Evolutionary conservation across 805 yeast species (phyloP), one percentile per base, ranked within the genome.

Genomic region (Debaryomyces castellii): DNA sequence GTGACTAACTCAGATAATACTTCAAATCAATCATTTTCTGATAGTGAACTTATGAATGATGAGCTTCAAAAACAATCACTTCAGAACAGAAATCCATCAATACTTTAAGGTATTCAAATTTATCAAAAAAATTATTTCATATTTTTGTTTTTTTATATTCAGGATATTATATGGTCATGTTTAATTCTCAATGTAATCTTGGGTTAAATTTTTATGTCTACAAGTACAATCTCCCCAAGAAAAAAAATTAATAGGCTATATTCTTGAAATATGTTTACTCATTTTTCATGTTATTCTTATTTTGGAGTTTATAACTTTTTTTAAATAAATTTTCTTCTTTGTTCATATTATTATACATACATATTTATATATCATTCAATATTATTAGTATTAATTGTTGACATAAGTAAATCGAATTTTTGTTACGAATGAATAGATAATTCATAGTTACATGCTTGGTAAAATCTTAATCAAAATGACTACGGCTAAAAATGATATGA

Each of bases 391-490:
- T 14, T 11, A 14, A 14, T 14, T 16, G 18, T 30, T n/a, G n/a
- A n/a, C n/a, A n/a, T n/a, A n/a, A n/a, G n/a, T n/a, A n/a, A n/a
- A n/a, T n/a, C n/a, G n/a, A n/a, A n/a, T n/a, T n/a, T n/a, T n/a
- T n/a, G n/a, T n/a, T n/a, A n/a, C n/a, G n/a, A n/a, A n/a, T n/a
- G n/a, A n/a, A n/a, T n/a, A n/a, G n/a, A n/a, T n/a, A n/a, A n/a
- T n/a, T n/a, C n/a, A n/a, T n/a, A n/a, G 9, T 47, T 51, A 66
- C 55, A 70, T 59, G 44, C 62, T 59, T 23, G 77, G 75, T 24
- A 71, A 57, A 12, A 71, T 56, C 46, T 64, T 67, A 33, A 67
- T 62, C 23, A 72, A 40, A 2, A 71, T 41, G 2, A 67, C 54
- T 68, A 67, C 64, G 41, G 60, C 37, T 37, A 69, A 48, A 46